Evolutionary conservation across 805 yeast species (phyloP).

Genomic region (Vanderwaltozyma polyspora): DNA sequence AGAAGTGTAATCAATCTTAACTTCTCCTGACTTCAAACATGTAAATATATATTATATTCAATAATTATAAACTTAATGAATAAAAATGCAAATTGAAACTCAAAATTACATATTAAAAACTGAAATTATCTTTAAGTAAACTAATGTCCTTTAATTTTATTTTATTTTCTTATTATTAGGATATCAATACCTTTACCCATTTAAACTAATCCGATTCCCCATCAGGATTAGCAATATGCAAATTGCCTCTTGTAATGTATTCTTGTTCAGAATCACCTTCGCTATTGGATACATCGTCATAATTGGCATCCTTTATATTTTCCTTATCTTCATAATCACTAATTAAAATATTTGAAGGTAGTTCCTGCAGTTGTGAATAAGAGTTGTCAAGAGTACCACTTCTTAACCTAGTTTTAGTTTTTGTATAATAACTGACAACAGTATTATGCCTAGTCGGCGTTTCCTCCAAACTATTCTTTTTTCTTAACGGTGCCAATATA

Average conservation of each 20-base stretch:
- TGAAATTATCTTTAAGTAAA: too few relatives aligned
- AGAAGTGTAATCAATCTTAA: background rate
- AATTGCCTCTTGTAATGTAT: constrained; percentile 3
- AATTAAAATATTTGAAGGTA: constrained; percentile 15
- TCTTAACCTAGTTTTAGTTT: constrained; percentile 17
- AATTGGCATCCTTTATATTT: background rate
- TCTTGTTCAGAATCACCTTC: constrained; percentile 2
- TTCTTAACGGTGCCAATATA: constrained; percentile 24
- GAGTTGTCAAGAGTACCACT: constrained; percentile 19
- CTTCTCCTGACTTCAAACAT: background rate
- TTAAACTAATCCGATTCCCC: too few relatives aligned
- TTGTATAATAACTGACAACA: constrained; percentile 25
- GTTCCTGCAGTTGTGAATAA: constrained; percentile 10
- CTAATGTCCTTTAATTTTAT: too few relatives aligned
- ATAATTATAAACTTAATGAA: too few relatives aligned
- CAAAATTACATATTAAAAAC: too few relatives aligned
- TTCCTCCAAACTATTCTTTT: constrained; percentile 5
- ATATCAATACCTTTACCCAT: too few relatives aligned
- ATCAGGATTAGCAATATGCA: constrained; percentile 25
- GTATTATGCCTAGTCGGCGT: constrained; percentile 20
- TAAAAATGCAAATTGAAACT: too few relatives aligned
- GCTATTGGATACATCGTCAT: background rate
- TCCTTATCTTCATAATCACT: constrained; percentile 8
- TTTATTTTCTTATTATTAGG: too few relatives aligned
- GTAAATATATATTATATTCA: background rate